Evolutionary conservation across 2,329 filamentous ascomycete genomes (phyloP), one percentile per base, ranked within the genome.

Genomic region (Aspergillus sojae): DNA sequence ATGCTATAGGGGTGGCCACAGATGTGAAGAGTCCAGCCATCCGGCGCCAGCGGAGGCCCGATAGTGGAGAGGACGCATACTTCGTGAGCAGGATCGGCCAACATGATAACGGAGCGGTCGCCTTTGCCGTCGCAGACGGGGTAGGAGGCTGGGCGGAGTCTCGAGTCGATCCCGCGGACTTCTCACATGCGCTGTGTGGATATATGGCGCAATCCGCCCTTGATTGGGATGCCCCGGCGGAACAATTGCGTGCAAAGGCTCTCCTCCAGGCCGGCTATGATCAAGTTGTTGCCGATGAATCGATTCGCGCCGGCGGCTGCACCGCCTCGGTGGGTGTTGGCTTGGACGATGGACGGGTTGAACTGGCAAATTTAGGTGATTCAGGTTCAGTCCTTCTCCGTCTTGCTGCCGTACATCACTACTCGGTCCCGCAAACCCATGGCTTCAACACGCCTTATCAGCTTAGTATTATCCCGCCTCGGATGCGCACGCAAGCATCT

Each of bases 371-470:
- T 79, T 84, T 99, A 39, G 95, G 95, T 68, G 95, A 99, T 80
- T 97, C 93, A 30, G 95, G 95, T 36, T 98, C 94, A 76, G 85
- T 98, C 61, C 90, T 96, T 65, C 84, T 98, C 64, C 89, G 93
- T 16, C 86, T 92, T 30, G 96, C 94, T 69, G 92, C 91, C 16
- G 91, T 99, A 36, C 90, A 95, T 76, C 87, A 90, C 61, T 90
- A 89, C 74, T 96, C 93, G 2, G 86, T 89, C 55, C 91, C 93
- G 28, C 95, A 99, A 79, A 97, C 93, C 0, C 95, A 99, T 77
- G 93, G 90, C 50, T 99, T 99, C 85, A 99, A 99, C 79, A 98
- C 95, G 0, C 95, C 95, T 0, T 99, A 92, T 75, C 95, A 99
- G 78, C 86, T 99, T 46, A 94, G 93, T 60, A 89, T 97, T 59